A percentile compares a stretch with the other conserved stretches of the same genome.
Evolutionary conservation across 768 basidiomycete species (phyloP).

Genomic region (Suillus variegatus): DNA sequence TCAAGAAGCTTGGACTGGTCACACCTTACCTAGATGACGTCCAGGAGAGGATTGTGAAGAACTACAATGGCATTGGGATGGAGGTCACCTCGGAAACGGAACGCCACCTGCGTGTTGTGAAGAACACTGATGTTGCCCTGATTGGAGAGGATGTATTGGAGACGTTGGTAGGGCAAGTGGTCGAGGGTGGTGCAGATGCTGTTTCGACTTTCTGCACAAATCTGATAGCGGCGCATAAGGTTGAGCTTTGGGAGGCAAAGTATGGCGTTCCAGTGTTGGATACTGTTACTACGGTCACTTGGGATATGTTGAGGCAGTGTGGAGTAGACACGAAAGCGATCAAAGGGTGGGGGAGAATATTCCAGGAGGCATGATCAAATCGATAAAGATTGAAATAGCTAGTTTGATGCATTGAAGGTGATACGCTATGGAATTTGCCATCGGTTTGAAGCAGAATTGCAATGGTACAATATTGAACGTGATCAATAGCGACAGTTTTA

Average conservation of each 20-base stretch:
- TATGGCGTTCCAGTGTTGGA: constrained; percentile 1
- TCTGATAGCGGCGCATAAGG: neutral
- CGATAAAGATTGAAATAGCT: neutral
- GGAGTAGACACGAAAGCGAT: constrained; percentile 4
- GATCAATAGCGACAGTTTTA: neutral
- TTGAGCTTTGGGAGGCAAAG: constrained; percentile 1
- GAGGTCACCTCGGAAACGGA: neutral
- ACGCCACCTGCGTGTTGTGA: neutral
- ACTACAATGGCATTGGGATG: neutral
- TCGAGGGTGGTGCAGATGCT: neutral
- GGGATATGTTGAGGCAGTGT: constrained; percentile 5
- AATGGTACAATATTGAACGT: too few relatives aligned
- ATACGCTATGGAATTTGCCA: too few relatives aligned
- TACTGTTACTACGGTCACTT: constrained; percentile 3
- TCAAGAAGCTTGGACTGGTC: constrained; percentile 5
- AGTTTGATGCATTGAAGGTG: neutral
- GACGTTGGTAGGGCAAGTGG: neutral
- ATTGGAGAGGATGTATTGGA: neutral
- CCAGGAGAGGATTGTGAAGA: constrained; percentile 3
- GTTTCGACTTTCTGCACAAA: constrained; percentile 2
- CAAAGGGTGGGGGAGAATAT: constrained; percentile 1
- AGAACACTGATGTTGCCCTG: neutral
- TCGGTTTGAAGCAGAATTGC: too few relatives aligned
- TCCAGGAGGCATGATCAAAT: neutral
- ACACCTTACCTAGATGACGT: constrained; percentile 1